phyloP scores from a whole-genome alignment of 345 rosid genomes.

The Eucalyptus erythrocorys region DNA sequence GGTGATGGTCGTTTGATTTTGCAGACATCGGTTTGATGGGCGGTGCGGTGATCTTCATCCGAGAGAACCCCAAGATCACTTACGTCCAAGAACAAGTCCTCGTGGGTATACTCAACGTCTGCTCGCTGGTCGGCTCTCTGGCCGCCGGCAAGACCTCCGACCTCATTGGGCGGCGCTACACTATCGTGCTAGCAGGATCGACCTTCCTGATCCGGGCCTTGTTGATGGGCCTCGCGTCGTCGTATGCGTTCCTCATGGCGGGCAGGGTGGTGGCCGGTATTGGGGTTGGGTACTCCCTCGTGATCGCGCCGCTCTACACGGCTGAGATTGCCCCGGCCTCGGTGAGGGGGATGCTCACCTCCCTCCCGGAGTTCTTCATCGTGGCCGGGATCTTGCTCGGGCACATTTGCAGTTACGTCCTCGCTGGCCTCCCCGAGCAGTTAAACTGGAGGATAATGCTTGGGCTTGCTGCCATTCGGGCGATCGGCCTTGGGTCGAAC shows the following conservation, averaged over 20 bases:
- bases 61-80: constrained; percentile 28
- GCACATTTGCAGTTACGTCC: constrained; percentile 28
- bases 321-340: constrained; percentile 43
- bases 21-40: constrained; percentile 73
- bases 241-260: constrained; percentile 27
- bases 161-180: constrained; percentile 38
- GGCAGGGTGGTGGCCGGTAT: constrained; percentile 50
- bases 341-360: too few relatives aligned
- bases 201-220: constrained; percentile 41
- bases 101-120: constrained; percentile 39
- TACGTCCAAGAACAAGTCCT: constrained; percentile 32
- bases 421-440: constrained; percentile 19
- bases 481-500: constrained; percentile 21
- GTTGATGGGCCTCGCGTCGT: constrained; percentile 47
- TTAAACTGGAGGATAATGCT: constrained; percentile 60
- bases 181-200: constrained; percentile 35
- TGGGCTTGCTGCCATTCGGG: constrained; percentile 35
- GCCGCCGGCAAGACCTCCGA: constrained; percentile 57
- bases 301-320: constrained; percentile 56
- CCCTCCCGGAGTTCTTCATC: constrained; percentile 55
- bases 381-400: constrained; percentile 42
- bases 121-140: constrained; percentile 41
- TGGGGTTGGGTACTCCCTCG: constrained; percentile 56
- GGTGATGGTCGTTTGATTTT: not conserved
- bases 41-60: constrained; percentile 43